These are phyloP conservation scores for Apiospora pterosperma DNA, from an alignment of 2,329 filamentous ascomycete species.

Conservation along the genomic window DNA sequence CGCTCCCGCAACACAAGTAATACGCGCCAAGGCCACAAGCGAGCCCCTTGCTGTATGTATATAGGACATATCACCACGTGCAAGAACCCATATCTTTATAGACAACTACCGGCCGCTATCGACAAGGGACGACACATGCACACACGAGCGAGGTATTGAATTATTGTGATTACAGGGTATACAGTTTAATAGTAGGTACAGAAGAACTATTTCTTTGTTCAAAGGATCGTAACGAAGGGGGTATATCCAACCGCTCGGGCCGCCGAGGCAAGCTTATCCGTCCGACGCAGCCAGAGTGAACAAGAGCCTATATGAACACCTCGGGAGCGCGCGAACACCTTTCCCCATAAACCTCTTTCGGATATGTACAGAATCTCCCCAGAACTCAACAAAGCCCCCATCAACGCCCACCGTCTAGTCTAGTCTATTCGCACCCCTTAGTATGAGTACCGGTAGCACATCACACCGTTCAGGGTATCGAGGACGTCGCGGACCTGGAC, in stretches of 20 bases:
- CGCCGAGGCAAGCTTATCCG: constrained; percentile 3
- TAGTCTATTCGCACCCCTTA: background rate
- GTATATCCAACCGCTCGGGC: background rate
- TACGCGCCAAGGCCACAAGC: background rate
- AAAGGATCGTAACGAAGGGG: constrained; percentile 1
- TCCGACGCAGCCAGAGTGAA: constrained; percentile 4
- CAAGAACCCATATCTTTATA: background rate
- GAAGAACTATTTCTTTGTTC: background rate
- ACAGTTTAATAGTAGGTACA: background rate
- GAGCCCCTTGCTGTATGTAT: background rate
- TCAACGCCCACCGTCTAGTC: background rate
- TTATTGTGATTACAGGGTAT: background rate
- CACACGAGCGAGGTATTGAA: no score
- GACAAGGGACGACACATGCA: background rate
- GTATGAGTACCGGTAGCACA: constrained; percentile 11
- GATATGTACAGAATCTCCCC: background rate
- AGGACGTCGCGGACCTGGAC: constrained; percentile 5
- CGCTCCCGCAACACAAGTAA: background rate
- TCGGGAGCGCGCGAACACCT: background rate
- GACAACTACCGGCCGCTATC: no score
- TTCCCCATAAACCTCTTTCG: background rate
- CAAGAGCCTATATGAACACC: background rate
- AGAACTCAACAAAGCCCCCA: background rate
- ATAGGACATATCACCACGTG: background rate
- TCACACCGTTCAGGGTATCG: constrained; percentile 5